Evolutionary conservation across 345 rosid species (phyloP).

Genomic region (rapeseed (Brassica napus)): DNA sequence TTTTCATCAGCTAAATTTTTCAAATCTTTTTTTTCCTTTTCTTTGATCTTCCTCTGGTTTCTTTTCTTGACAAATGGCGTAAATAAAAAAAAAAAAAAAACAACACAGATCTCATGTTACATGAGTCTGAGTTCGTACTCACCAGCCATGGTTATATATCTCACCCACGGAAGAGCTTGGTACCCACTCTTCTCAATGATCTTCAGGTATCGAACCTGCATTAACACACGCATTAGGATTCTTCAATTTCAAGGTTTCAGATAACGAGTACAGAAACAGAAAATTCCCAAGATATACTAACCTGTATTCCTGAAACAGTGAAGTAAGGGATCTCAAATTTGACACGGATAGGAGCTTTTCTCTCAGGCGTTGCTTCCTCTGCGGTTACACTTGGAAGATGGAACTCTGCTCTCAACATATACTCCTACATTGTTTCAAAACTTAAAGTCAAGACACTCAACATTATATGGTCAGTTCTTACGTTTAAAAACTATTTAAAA

Average conservation of each 20-base stretch:
- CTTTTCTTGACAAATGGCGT: slow-evolving; percentile 9
- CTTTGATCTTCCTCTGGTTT: slow-evolving; percentile 21
- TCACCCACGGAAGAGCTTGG: slow-evolving; percentile 99
- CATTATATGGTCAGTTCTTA: not conserved
- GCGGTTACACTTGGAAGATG: slow-evolving; percentile 84
- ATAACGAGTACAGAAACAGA: not conserved
- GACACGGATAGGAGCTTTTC: slow-evolving; percentile 89
- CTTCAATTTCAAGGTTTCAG: not conserved
- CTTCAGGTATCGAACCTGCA: slow-evolving; percentile 94
- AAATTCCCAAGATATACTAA: not conserved
- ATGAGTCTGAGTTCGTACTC: slow-evolving; percentile 91
- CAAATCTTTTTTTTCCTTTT: not conserved
- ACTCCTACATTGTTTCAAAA: slow-evolving; percentile 53
- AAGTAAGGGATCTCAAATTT: slow-evolving; percentile 95
- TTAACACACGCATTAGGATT: slow-evolving; percentile 16
- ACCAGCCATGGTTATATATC: slow-evolving; percentile 98
- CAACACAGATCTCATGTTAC: slow-evolving; percentile 39
- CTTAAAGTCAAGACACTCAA: not conserved
- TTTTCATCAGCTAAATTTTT: slow-evolving; percentile 11
- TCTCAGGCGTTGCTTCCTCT: slow-evolving; percentile 78
- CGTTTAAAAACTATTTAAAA: too few relatives aligned
- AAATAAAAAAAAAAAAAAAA: not conserved
- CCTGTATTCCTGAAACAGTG: slow-evolving; percentile 93
- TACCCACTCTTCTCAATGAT: slow-evolving; percentile 96
- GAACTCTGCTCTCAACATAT: slow-evolving; percentile 85